Conservation (phyloP, 2,329 filamentous ascomycete genomes). For the Neofusicoccum ribis region DNA sequence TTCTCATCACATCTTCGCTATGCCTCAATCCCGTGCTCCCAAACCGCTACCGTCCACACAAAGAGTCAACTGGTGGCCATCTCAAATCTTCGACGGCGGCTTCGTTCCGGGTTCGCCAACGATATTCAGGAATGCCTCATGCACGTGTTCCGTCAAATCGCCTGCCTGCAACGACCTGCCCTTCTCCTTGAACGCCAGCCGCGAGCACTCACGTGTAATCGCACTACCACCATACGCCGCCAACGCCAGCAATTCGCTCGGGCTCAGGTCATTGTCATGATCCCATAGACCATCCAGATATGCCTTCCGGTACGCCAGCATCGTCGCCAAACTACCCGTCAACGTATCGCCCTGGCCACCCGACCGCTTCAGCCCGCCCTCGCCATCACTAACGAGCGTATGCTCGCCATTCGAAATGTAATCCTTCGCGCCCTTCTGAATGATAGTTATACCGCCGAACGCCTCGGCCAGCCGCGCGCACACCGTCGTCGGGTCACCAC, state of each 20-base stretch:
- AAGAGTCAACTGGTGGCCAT: too few species aligned
- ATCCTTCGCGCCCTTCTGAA: conserved; percentile 85
- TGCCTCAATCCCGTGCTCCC: neutral
- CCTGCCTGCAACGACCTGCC: conserved; percentile 89
- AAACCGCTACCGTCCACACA: too few species aligned
- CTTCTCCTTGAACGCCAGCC: conserved; percentile 80
- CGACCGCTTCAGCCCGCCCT: conserved; percentile 83
- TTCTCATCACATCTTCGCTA: neutral
- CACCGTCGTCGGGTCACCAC: conserved; percentile 56
- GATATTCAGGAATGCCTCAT: conserved; percentile 74
- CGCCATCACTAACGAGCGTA: conserved; percentile 74
- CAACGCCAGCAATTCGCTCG: conserved; percentile 64
- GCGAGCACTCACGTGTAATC: conserved; percentile 87
- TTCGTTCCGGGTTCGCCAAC: conserved; percentile 63
- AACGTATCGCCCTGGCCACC: conserved; percentile 95
- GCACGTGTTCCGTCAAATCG: conserved; percentile 88
- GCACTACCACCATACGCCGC: conserved; percentile 84
- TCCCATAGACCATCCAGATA: conserved; percentile 85
- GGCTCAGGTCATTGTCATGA: conserved; percentile 55
- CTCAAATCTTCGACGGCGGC: conserved; percentile 8
- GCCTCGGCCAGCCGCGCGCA: conserved; percentile 70
- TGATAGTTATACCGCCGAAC: conserved; percentile 83
- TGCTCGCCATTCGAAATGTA: conserved; percentile 76
- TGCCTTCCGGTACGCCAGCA: conserved; percentile 83
- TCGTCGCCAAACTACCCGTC: conserved; percentile 83